Evolutionary conservation across 1,139 yeast genomes (phyloP), one percentile per base, ranked within the genome.

Genomic region (Ogataea hybrid): DNA sequence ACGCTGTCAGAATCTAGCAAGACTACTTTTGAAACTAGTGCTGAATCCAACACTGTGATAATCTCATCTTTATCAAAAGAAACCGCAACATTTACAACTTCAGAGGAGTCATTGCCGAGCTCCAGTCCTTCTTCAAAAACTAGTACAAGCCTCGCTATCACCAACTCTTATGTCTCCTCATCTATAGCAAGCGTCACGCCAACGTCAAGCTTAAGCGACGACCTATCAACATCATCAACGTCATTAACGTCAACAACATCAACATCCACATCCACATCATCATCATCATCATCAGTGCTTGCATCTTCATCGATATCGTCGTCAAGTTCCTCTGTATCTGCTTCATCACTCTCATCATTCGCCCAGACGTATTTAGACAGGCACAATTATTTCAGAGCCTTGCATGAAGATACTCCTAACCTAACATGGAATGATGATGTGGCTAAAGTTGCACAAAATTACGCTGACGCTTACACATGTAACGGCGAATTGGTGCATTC

Each of bases 401-500:
- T 64, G 41, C 95, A 85, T 69, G 51, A 34, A 8, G 73, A 75
- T 43, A 89, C 82, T 28, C 62, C 68, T 5, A 62, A 70, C 10
- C 65, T 89, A 49, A 50, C 74, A 2, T 89, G 97, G 96, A 75
- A 79, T 51, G 58, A 67, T 31, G 70, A 67, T 12, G 69, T 84
- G 35, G 89, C 84, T 47, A 55, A 65, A 33, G 82, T 77, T 57
- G 96, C 96, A 37, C 81, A 80, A 65, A 62, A 67, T 51, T 84
- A 81, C 63, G 89, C 90, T 33, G 76, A 79, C 64, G 58, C 67
- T 41, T 85, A 81, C 65, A 76, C 76, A 62, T 88, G 96, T 68
- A 45, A 51, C 16, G 84, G 85, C 44, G 53, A 58, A 11, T 77
- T 88, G 63, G 65, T 68, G 28, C 96, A 89, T 70, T 81, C 95